These are phyloP conservation scores for Rosa hybrid DNA, from an alignment of 331 rosid genomes.

Conservation along the genomic window DNA sequence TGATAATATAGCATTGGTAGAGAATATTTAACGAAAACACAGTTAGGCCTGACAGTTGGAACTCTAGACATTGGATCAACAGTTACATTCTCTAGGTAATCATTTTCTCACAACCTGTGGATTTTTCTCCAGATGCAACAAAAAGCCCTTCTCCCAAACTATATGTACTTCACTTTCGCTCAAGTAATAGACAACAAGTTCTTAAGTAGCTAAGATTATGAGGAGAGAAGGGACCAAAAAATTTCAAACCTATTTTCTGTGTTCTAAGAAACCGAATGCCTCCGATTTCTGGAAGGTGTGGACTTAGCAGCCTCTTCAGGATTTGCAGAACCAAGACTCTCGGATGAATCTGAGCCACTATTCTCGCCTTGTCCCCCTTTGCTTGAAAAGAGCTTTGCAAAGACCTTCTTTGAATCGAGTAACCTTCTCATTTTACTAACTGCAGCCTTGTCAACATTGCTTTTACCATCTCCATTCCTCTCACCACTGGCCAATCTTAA, in stretches of 20 bases:
- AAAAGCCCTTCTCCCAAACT: slow-evolving; percentile 27
- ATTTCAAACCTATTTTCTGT: slow-evolving; percentile 15
- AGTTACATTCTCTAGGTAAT: slow-evolving; percentile 5
- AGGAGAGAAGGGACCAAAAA: slow-evolving; percentile 25
- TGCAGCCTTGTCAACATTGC: slow-evolving; percentile 66
- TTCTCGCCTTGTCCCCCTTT: slow-evolving; percentile 84
- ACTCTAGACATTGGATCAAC: slow-evolving; percentile 1
- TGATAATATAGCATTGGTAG: neutral
- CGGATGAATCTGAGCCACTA: slow-evolving; percentile 94
- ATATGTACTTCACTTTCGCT: slow-evolving; percentile 48
- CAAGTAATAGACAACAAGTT: slow-evolving; percentile 38
- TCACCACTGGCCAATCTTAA: slow-evolving; percentile 67
- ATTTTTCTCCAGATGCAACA: slow-evolving; percentile 15
- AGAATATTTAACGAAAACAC: slow-evolving; percentile 4
- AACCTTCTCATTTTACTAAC: slow-evolving; percentile 80
- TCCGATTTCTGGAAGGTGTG: slow-evolving; percentile 88
- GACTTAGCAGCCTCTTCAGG: slow-evolving; percentile 83
- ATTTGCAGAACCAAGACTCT: slow-evolving; percentile 73
- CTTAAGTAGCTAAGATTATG: slow-evolving; percentile 34
- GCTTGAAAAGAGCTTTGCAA: slow-evolving; percentile 72
- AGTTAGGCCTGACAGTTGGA: neutral
- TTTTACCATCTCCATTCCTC: slow-evolving; percentile 57
- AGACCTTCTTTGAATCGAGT: slow-evolving; percentile 81
- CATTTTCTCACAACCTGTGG: neutral
- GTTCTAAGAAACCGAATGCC: slow-evolving; percentile 86